Conservation (phyloP, 768 basidiomycete species). For the Fomitopsis serialis region DNA sequence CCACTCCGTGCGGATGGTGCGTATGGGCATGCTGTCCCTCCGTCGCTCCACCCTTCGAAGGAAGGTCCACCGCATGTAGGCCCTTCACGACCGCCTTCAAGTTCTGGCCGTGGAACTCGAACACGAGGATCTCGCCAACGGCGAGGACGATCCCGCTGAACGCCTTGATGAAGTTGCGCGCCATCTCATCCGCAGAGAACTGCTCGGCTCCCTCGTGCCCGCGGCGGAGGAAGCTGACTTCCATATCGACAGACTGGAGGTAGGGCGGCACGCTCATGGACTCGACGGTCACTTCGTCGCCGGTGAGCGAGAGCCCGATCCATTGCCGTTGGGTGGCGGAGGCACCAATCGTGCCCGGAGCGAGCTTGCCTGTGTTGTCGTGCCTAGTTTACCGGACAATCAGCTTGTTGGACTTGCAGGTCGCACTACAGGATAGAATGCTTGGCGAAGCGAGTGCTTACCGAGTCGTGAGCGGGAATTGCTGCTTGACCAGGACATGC, state of each 20-base stretch:
- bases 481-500: conserved; percentile 72
- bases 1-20: conserved; percentile 50
- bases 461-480: conserved; percentile 71
- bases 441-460: conserved; percentile 28
- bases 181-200: conserved; percentile 89
- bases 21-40: conserved; percentile 10
- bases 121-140: conserved; percentile 63
- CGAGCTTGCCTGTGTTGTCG: conserved; percentile 70
- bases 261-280: conserved; percentile 51
- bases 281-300: conserved; percentile 73
- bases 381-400: conserved; percentile 40
- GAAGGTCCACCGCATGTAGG: conserved; percentile 53
- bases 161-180: conserved; percentile 63
- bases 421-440: background rate
- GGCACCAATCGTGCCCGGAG: conserved; percentile 67
- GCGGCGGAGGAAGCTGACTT: conserved; percentile 59
- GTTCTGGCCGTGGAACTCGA: conserved; percentile 86
- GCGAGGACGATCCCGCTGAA: conserved; percentile 71
- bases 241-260: conserved; percentile 75
- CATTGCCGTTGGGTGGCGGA: conserved; percentile 81
- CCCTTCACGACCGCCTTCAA: conserved; percentile 66
- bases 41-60: conserved; percentile 43
- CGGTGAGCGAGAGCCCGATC: conserved; percentile 77
- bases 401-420: background rate
- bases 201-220: conserved; percentile 53